These are phyloP conservation scores for Rhizophora apiculata DNA, from an alignment of 345 rosid genomes.

Conservation along the genomic window DNA sequence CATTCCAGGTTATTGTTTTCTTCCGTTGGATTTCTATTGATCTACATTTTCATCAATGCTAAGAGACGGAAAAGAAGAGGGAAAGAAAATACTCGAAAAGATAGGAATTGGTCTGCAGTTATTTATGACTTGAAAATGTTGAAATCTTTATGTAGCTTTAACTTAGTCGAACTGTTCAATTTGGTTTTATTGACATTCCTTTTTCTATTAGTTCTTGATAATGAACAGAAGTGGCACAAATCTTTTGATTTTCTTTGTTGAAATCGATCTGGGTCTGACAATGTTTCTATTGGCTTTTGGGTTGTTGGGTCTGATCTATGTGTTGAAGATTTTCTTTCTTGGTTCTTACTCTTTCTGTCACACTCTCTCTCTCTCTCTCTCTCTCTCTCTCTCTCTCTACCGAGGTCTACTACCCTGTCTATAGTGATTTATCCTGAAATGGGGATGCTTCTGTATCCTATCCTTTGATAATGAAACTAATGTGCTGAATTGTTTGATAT, in stretches of 20 bases:
- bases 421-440: neutral
- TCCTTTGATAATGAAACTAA: neutral
- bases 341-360: too few species aligned
- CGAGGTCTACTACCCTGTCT: neutral
- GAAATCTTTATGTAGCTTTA: neutral
- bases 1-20: conserved; percentile 61
- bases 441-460: neutral
- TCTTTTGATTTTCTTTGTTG: neutral
- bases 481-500: neutral
- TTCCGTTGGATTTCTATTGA: conserved; percentile 12
- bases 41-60: conserved; percentile 20
- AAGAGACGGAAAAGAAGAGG: neutral
- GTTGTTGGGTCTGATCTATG: conserved; percentile 19
- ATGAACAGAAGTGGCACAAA: neutral
- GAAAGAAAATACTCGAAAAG: neutral
- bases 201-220: neutral
- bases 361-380: too few species aligned
- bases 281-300: conserved; percentile 3
- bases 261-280: conserved; percentile 22
- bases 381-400: too few species aligned
- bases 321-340: neutral
- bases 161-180: neutral
- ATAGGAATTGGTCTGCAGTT: neutral
- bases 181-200: neutral
- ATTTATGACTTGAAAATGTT: neutral